Conservation (phyloP, 2,329 filamentous ascomycete genomes). For the Stenocarpella maydis region DNA sequence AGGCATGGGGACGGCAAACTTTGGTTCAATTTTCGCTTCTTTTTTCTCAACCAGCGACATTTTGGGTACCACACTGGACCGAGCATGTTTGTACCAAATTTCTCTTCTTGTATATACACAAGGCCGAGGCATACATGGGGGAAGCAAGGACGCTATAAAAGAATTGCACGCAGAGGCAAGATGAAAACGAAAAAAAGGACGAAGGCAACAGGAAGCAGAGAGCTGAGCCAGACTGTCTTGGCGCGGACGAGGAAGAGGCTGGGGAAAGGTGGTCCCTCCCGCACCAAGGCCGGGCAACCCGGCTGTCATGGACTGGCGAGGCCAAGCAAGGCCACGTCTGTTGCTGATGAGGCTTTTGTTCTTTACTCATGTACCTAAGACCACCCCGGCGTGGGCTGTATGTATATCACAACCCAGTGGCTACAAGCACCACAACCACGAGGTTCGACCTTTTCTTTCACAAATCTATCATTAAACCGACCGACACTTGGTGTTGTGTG, state of each 20-base stretch:
- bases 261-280: not conserved
- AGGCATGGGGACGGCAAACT: slow-evolving; percentile 21
- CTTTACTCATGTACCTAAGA: slow-evolving; percentile 31
- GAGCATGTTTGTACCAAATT: slow-evolving; percentile 24
- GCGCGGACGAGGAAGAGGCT: slow-evolving; percentile 8
- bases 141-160: slow-evolving; percentile 30
- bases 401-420: slow-evolving; percentile 8
- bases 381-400: slow-evolving; percentile 11
- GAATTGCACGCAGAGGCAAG: slow-evolving; percentile 27
- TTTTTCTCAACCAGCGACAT: slow-evolving; percentile 8
- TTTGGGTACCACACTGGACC: slow-evolving; percentile 5
- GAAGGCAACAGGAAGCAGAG: not conserved
- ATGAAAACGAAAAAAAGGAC: slow-evolving; percentile 24
- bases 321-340: not conserved
- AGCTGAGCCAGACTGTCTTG: slow-evolving; percentile 1
- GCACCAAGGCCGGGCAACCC: not conserved
- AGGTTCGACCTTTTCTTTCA: slow-evolving; percentile 19
- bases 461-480: slow-evolving; percentile 1
- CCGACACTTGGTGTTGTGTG: not conserved
- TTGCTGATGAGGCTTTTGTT: slow-evolving; percentile 15
- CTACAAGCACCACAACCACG: not conserved
- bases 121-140: slow-evolving; percentile 26
- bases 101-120: slow-evolving; percentile 32
- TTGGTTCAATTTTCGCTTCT: slow-evolving; percentile 16
- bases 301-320: not conserved